These are phyloP conservation scores for Colletotrichum noveboracense DNA, from an alignment of 2,329 filamentous ascomycete genomes.

Conservation along the genomic window DNA sequence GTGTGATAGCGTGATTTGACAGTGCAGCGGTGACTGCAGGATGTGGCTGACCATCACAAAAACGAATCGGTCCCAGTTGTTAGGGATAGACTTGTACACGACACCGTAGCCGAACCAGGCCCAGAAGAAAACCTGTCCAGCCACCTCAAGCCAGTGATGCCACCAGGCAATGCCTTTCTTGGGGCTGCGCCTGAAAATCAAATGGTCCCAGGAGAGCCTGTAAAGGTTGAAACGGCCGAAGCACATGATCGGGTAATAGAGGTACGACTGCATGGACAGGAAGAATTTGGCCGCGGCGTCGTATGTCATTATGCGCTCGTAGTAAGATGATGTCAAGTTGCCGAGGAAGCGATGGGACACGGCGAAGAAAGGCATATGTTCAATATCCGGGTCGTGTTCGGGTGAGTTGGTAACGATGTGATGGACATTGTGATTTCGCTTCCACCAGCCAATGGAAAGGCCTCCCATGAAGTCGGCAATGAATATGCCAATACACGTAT, in stretches of 20 bases:
- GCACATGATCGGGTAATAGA: slow-evolving; percentile 82
- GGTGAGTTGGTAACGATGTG: slow-evolving; percentile 95
- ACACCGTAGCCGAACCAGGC: slow-evolving; percentile 85
- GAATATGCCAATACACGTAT: slow-evolving; percentile 86
- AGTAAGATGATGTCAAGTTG: slow-evolving; percentile 79
- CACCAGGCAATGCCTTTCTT: slow-evolving; percentile 80
- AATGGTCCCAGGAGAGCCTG: slow-evolving; percentile 78
- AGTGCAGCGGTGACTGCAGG: slow-evolving; percentile 80
- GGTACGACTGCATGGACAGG: slow-evolving; percentile 77
- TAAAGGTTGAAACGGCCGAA: slow-evolving; percentile 91
- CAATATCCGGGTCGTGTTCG: slow-evolving; percentile 95
- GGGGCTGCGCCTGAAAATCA: slow-evolving; percentile 73
- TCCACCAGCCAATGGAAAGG: slow-evolving; percentile 95
- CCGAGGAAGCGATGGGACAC: slow-evolving; percentile 81
- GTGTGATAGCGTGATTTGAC: slow-evolving; percentile 90
- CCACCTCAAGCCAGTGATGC: slow-evolving; percentile 82
- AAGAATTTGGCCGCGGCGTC: slow-evolving; percentile 75
- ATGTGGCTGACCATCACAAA: slow-evolving; percentile 85
- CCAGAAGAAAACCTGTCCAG: slow-evolving; percentile 83
- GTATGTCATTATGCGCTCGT: slow-evolving; percentile 80
- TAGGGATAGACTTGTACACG: slow-evolving; percentile 75
- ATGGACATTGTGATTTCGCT: slow-evolving; percentile 93
- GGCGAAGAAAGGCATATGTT: slow-evolving; percentile 88
- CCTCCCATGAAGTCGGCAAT: slow-evolving; percentile 91
- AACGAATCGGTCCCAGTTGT: slow-evolving; percentile 69